Evolutionary conservation across 2,329 filamentous ascomycete genomes (phyloP).

Genomic region (Tympanopsis confertula): DNA sequence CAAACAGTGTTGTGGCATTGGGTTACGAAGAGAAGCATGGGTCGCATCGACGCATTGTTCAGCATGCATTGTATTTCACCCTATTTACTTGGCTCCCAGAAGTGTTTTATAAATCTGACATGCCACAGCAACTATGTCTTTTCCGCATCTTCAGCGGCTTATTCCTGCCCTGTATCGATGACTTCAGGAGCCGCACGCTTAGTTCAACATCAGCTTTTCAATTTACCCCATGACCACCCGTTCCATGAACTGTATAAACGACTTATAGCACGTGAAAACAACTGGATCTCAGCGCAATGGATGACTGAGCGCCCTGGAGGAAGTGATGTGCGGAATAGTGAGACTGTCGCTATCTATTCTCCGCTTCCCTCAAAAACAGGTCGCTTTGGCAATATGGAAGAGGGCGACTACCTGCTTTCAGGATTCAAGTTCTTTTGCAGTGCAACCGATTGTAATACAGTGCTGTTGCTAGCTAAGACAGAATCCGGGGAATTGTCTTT

Average conservation of each 20-base stretch:
- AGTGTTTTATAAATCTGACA: slow-evolving; percentile 2
- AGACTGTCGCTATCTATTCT: slow-evolving; percentile 26
- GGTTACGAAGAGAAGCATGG: slow-evolving; percentile 25
- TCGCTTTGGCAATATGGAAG: slow-evolving; percentile 3
- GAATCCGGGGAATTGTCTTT: slow-evolving; percentile 3
- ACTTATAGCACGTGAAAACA: slow-evolving; percentile 23
- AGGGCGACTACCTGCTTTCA: slow-evolving; percentile 4
- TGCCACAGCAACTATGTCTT: slow-evolving; percentile 28
- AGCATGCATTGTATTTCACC: slow-evolving; percentile 20
- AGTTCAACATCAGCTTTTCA: slow-evolving; percentile 8
- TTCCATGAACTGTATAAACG: slow-evolving; percentile 19
- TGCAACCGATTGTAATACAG: slow-evolving; percentile 4
- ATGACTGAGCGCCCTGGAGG: slow-evolving; percentile 42
- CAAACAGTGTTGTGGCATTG: slow-evolving; percentile 20
- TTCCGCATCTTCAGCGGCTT: slow-evolving; percentile 28
- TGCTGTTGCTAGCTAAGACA: slow-evolving; percentile 4
- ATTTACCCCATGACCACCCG: slow-evolving; percentile 8
- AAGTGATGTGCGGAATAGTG: slow-evolving; percentile 37
- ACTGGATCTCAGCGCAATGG: slow-evolving; percentile 44
- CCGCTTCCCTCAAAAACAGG: slow-evolving; percentile 5
- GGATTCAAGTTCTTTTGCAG: slow-evolving; percentile 5
- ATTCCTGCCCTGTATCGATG: slow-evolving; percentile 40
- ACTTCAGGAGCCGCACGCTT: slow-evolving; percentile 24
- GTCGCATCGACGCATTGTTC: slow-evolving; percentile 24
- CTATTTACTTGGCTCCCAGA: background rate